A percentile compares a stretch with the other conserved stretches of the same genome.
These are phyloP conservation scores for Eutrema yunnanense DNA, from an alignment of 345 rosid species.

Conservation along the genomic window DNA sequence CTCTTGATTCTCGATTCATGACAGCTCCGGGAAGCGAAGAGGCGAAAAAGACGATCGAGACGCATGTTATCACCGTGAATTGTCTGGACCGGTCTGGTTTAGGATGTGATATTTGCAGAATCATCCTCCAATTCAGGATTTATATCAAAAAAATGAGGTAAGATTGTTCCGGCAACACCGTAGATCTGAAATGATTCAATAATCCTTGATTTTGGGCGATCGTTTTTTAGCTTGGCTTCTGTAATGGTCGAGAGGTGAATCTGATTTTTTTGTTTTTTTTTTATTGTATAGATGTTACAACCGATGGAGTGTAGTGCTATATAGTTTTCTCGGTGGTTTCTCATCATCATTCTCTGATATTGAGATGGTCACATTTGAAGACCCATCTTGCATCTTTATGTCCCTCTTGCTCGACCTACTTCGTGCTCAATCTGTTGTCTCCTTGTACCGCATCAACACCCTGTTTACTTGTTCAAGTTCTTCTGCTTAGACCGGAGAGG, in stretches of 20 bases:
- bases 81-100: too few species aligned
- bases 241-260: background rate
- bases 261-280: background rate
- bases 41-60: too few species aligned
- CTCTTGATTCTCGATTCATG: too few species aligned
- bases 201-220: background rate
- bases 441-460: conserved; percentile 36
- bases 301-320: conserved; percentile 86
- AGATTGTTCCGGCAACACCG: background rate
- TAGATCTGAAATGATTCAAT: background rate
- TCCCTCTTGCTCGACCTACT: conserved; percentile 46
- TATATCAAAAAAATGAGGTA: conserved; percentile 86
- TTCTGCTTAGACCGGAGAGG: conserved; percentile 57
- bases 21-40: too few species aligned
- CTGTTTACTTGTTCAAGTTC: conserved; percentile 65
- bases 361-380: conserved; percentile 76
- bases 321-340: conserved; percentile 76
- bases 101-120: too few species aligned
- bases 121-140: too few species aligned
- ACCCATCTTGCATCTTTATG: conserved; percentile 60
- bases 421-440: conserved; percentile 38
- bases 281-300: conserved; percentile 59
- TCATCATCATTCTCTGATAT: conserved; percentile 29
- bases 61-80: too few species aligned
- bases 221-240: background rate